phyloP scores from a whole-genome alignment of 2,329 filamentous ascomycete genomes.

The Fusarium globosum region DNA sequence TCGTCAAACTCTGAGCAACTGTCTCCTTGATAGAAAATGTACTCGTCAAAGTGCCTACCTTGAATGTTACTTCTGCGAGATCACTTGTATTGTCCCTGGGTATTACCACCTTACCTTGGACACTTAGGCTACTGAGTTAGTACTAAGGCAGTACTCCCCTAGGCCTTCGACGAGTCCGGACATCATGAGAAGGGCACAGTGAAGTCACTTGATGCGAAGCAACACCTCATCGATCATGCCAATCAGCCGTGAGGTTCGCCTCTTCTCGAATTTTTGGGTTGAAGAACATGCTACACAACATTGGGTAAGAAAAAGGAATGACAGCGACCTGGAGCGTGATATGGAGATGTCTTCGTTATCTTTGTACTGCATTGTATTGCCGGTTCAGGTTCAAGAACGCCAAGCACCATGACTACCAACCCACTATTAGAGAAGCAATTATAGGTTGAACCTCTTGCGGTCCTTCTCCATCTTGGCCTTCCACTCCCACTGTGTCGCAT shows the following conservation, averaged over 20 bases:
- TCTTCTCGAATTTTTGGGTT: neutral
- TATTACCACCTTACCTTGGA: neutral
- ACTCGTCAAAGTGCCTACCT: neutral
- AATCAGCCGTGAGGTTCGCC: neutral
- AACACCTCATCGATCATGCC: neutral
- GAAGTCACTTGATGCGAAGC: neutral
- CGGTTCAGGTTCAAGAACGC: conserved; percentile 27
- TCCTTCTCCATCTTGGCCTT: conserved; percentile 95
- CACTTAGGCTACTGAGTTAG: neutral
- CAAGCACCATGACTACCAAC: conserved; percentile 13
- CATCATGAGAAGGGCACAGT: neutral
- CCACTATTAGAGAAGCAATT: conserved; percentile 39
- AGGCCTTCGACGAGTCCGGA: neutral
- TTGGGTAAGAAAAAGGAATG: neutral
- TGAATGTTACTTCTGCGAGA: neutral
- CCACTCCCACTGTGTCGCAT: conserved; percentile 95
- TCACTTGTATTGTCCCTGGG: neutral
- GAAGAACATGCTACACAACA: neutral
- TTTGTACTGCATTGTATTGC: conserved; percentile 12
- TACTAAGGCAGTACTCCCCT: neutral
- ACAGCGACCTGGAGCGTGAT: neutral
- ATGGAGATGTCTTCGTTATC: neutral
- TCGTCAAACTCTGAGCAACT: neutral
- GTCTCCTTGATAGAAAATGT: neutral
- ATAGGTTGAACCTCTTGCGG: conserved; percentile 93